Evolutionary conservation across 2,329 filamentous ascomycete genomes (phyloP), one percentile per base, ranked within the genome.

Genomic region (Coniochaeta ligniaria): DNA sequence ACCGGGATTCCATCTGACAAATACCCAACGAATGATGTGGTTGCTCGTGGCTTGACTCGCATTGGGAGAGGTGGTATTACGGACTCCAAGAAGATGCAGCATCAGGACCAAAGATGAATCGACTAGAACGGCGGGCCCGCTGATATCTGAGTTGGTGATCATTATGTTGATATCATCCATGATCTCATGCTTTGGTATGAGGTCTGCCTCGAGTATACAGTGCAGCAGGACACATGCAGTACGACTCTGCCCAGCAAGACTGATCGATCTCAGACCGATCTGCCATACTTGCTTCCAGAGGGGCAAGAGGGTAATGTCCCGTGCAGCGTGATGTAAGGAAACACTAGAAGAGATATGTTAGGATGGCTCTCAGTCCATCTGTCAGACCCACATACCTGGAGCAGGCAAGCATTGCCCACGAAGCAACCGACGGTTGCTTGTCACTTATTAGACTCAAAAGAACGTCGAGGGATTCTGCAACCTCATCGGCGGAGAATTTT

Each of bases 371-470:
- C 33, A 12, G 8, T 57, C 22, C 16, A 52, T 28, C 9, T 5
- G 17, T 9, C 12, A 28, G 14, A 6, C 7, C 22, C 16, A 52
- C 47, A 28, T 28, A 93, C 91, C 90, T 91, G 63, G 91, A 80
- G 69, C 92, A 85, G n/a, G 87, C 88, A 59, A 97, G 73, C 78
- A 96, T 85, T 20, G 92, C 88, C 95, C 95, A 99, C 0, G 87
- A 91, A 8, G 87, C 83, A 45, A 88, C 77, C 9, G 74, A 73
- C 16, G 76, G 75, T 65, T 89, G 86, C 67, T 96, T 93, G 68
- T 95, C 89, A 11, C 83, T 80, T 50, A 89, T 83, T 59, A 82
- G 79, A 12, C 76, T 72, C 17, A 80, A 75, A 17, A 96, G 74
- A 50, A 83, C 80, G 9, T 80, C 78, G 2, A 95, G 69, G 4